Evolutionary conservation across 2,329 filamentous ascomycete genomes (phyloP), one percentile per base, ranked within the genome.

Genomic region (Arthroderma sp.): DNA sequence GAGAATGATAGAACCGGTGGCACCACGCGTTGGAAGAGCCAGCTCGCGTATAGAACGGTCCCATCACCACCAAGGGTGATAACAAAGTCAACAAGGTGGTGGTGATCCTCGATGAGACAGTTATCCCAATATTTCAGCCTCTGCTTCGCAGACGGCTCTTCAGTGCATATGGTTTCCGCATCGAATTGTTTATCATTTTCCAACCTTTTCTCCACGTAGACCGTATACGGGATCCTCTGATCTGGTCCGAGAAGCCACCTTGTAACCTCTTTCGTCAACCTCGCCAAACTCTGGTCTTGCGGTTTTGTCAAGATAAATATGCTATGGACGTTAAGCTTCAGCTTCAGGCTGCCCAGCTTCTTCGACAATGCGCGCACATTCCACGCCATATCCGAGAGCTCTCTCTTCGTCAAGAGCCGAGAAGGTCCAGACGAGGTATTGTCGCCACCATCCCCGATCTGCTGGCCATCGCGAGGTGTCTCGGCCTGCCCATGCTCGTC

Each of bases 301-400:
- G 86, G 85, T 71, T 98, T 98, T 43, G 89, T 94, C 53, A 98
- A 76, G 33, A 98, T 75, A 66, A 97, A 95, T 31, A 98, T 84
- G 57, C 82, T 86, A 68, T 82, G 83, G 62, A 95, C 88, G 56
- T 85, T 85, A 63, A 95, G 82, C 69, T 86, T 87, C 61, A 98
- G 77, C 58, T 85, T 82, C 69, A 97, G 84, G 70, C 84, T 90
- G 55, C 88, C 87, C 59, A 97, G 74, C 60, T 88, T 86, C 67
- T 95, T 87, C 31, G 88, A 91, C 59, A 98, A 76, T 71, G 96
- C 89, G 52, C 93, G 80, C 58, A 97, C 93, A 25, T 91, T 91
- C 83, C 91, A 91, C 0, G 91, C 91, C 91, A 98, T 97, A 66
- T 97, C 93, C 13, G 87, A 90, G 43, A 98, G 78, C 71, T 98